A percentile compares a stretch with the other conserved stretches of the same genome.
phyloP scores from a whole-genome alignment of 192 early-diverging fungal genomes.

The Tieghemiomyces parasiticus region DNA sequence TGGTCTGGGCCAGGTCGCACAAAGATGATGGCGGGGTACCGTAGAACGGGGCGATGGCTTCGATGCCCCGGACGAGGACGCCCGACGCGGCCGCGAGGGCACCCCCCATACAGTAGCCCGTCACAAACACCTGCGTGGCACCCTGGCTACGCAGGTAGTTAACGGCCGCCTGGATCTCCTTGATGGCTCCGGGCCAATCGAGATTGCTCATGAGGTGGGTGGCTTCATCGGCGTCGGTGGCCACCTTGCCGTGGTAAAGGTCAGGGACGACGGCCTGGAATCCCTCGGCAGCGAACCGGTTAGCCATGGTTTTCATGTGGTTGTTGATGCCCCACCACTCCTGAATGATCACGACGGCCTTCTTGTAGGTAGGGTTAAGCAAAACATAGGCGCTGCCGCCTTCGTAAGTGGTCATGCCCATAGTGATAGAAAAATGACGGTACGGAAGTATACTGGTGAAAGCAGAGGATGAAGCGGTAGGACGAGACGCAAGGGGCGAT shows the following conservation, averaged over 20 bases:
- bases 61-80: conserved; percentile 14
- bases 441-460: no score
- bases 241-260: conserved; percentile 18
- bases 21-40: conserved; percentile 17
- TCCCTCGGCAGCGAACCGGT: conserved; percentile 3
- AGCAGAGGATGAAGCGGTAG: no score
- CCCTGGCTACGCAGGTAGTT: conserved; percentile 17
- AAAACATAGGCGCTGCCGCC: conserved; percentile 8
- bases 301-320: conserved; percentile 7
- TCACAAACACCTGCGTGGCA: conserved; percentile 15
- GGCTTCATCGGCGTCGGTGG: conserved; percentile 22
- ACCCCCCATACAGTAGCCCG: conserved; percentile 27
- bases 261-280: conserved; percentile 2
- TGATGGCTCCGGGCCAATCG: conserved; percentile 15
- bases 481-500: no score
- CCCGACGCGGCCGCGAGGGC: conserved; percentile 20
- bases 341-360: conserved; percentile 5
- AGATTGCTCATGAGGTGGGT: conserved; percentile 20
- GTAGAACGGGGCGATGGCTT: conserved; percentile 22
- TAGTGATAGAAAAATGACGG: no score
- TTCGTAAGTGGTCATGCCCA: neutral
- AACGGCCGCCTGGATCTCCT: conserved; percentile 17
- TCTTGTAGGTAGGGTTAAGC: neutral
- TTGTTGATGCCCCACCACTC: conserved; percentile 11
- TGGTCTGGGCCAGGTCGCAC: conserved; percentile 18